phyloP scores from a whole-genome alignment of 2,329 filamentous ascomycete genomes.

The Rhynchosporium agropyri region DNA sequence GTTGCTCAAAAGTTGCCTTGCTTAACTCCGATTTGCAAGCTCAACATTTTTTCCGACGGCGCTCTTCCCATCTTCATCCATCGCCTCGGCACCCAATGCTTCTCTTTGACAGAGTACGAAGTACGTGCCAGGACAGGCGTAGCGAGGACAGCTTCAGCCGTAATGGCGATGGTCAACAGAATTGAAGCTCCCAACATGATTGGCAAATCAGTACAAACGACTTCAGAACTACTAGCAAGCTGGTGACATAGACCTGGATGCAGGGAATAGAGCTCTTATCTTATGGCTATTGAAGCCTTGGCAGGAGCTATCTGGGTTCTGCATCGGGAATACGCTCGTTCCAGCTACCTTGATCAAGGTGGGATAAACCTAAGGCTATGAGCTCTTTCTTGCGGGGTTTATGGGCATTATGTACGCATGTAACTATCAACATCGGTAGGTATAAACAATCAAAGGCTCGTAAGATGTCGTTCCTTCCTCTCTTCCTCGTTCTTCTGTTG shows the following conservation, averaged over 20 bases:
- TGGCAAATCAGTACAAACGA: neutral
- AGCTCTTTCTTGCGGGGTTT: no score
- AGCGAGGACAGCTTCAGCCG: slow-evolving; percentile 28
- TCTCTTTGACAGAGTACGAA: slow-evolving; percentile 57
- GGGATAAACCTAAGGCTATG: no score
- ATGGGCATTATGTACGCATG: no score
- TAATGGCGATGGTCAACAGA: slow-evolving; percentile 21
- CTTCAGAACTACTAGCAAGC: slow-evolving; percentile 12
- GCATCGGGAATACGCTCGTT: no score
- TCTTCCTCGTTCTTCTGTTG: no score
- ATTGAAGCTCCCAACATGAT: slow-evolving; percentile 25
- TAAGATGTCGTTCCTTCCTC: no score
- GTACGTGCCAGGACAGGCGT: slow-evolving; percentile 45
- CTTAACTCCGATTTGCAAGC: slow-evolving; percentile 61
- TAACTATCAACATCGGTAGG: no score
- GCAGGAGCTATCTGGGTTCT: no score
- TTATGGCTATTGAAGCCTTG: no score
- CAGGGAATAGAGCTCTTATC: no score
- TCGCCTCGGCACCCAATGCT: slow-evolving; percentile 52
- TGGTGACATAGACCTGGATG: neutral
- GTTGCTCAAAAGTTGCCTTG: slow-evolving; percentile 57
- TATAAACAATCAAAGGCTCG: no score
- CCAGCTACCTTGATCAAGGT: no score
- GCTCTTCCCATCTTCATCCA: slow-evolving; percentile 54
- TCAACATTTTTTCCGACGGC: slow-evolving; percentile 51